Evolutionary conservation across 345 rosid genomes (phyloP).

Genomic region (Xanthoceras sorbifolium): DNA sequence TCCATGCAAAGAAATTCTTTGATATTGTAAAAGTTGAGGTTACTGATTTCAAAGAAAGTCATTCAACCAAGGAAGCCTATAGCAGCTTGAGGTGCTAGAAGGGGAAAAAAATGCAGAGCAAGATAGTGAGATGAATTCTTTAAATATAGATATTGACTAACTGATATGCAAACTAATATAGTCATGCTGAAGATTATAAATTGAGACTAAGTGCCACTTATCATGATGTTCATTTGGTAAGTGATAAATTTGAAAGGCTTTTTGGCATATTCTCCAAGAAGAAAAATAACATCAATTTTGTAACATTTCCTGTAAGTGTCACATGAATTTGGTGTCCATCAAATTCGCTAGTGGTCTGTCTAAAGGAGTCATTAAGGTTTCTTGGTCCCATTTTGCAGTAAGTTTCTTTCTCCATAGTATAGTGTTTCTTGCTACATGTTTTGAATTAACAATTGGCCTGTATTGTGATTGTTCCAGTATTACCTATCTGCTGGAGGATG

Average conservation of each 20-base stretch:
- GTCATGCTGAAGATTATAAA: background rate
- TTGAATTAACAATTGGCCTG: background rate
- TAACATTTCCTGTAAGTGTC: background rate
- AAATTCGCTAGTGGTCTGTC: background rate
- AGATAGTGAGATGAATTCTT: background rate
- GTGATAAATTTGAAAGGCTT: background rate
- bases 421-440: background rate
- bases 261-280: background rate
- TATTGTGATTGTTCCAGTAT: conserved; percentile 31
- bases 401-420: background rate
- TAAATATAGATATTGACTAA: background rate
- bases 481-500: conserved; percentile 54
- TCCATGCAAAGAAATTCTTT: background rate
- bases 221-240: background rate
- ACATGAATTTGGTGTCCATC: background rate
- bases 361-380: background rate
- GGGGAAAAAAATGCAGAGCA: background rate
- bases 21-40: background rate
- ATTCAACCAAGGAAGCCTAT: background rate
- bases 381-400: background rate
- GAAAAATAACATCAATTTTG: background rate
- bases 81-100: background rate
- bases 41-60: background rate
- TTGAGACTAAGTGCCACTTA: background rate
- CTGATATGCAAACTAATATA: background rate